These are phyloP conservation scores for Yamadazyma friedrichii DNA, from an alignment of 1,139 yeast species.

Conservation along the genomic window DNA sequence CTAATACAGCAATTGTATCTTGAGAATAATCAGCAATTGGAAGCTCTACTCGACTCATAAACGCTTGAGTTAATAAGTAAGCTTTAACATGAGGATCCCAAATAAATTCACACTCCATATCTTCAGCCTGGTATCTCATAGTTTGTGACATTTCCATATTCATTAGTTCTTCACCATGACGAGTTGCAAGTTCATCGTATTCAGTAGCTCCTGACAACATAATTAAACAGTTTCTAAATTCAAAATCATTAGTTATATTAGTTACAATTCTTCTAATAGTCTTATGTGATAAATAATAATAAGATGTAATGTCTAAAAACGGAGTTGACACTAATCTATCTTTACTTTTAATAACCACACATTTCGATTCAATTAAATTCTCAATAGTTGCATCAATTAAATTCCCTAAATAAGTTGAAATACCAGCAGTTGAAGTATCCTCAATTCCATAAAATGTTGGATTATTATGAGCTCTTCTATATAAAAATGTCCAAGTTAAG, in stretches of 20 bases:
- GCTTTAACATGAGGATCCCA: constrained; percentile 98
- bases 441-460: constrained; percentile 93
- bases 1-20: constrained; percentile 90
- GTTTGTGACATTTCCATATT: constrained; percentile 86
- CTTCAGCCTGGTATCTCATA: constrained; percentile 74
- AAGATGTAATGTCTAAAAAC: constrained; percentile 80
- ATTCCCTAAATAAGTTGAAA: constrained; percentile 66
- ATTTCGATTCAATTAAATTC: constrained; percentile 68
- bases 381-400: constrained; percentile 71
- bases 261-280: constrained; percentile 71
- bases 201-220: constrained; percentile 81
- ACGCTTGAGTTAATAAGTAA: constrained; percentile 82
- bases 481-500: constrained; percentile 91
- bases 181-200: constrained; percentile 87
- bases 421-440: constrained; percentile 64
- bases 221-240: constrained; percentile 68
- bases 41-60: constrained; percentile 74
- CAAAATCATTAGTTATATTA: constrained; percentile 48
- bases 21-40: constrained; percentile 96
- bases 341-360: constrained; percentile 58
- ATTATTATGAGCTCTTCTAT: constrained; percentile 90
- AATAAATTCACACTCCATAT: constrained; percentile 63
- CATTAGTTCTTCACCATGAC: constrained; percentile 93
- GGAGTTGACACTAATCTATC: constrained; percentile 67
- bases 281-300: constrained; percentile 89